Percentiles rank a stretch among this genome's conserved stretches.
These are phyloP conservation scores for Cardiosporidium cionae DNA, from an alignment of 169 alveolate species.

Conservation along the genomic window DNA sequence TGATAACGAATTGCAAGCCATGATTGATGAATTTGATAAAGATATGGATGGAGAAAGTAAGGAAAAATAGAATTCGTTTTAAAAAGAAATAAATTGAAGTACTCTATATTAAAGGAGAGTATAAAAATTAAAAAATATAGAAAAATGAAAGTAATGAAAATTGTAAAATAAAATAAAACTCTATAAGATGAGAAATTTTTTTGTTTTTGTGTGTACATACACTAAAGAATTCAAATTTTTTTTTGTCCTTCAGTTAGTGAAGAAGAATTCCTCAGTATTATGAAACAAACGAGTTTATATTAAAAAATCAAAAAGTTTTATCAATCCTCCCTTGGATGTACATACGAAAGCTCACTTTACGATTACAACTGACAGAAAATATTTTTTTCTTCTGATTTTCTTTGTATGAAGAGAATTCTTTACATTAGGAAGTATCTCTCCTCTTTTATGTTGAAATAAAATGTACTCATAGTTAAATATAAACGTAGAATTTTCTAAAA, in stretches of 20 bases:
- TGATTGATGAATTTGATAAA: conserved; percentile 94
- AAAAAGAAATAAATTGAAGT: not conserved
- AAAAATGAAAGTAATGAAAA: not conserved
- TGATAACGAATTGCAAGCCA: conserved; percentile 94
- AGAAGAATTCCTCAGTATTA: conserved; percentile 26
- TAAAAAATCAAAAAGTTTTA: not conserved
- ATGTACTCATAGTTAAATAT: too few species aligned
- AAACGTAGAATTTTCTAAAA: too few species aligned
- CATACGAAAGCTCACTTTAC: too few species aligned
- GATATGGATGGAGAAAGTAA: conserved; percentile 91
- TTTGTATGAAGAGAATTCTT: too few species aligned
- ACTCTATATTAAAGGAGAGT: not conserved
- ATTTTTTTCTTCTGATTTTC: too few species aligned
- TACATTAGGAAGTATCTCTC: too few species aligned
- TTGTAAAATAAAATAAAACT: not conserved
- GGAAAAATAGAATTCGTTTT: not conserved
- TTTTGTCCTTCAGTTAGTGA: conserved; percentile 23
- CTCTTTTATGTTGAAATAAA: too few species aligned
- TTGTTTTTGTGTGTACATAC: not conserved
- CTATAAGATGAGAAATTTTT: not conserved
- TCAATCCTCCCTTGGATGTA: too few species aligned
- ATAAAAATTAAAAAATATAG: not conserved
- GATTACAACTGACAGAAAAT: too few species aligned
- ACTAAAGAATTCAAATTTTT: too few species aligned
- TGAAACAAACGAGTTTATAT: conserved; percentile 38